phyloP scores from a whole-genome alignment of 2,329 filamentous ascomycete species.

The Colletotrichum ledebouriae region DNA sequence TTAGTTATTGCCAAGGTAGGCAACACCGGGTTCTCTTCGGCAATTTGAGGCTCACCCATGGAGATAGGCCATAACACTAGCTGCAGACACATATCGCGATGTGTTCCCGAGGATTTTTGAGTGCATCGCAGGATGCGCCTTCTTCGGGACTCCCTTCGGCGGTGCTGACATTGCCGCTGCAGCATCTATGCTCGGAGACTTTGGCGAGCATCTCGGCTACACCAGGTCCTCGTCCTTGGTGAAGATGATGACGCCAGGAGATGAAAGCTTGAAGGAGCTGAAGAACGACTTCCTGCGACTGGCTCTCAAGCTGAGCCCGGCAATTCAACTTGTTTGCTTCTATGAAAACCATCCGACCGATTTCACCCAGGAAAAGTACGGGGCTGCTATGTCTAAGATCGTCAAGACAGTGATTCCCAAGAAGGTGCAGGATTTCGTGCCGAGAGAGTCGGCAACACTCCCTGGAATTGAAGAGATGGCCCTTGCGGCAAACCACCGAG shows the following conservation, averaged over 20 bases:
- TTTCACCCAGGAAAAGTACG: constrained; percentile 44
- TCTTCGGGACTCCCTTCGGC: constrained; percentile 58
- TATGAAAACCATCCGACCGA: constrained; percentile 57
- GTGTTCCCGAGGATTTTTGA: constrained; percentile 57
- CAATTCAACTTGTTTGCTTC: constrained; percentile 55
- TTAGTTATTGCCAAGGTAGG: constrained; percentile 58
- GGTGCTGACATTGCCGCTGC: constrained; percentile 54
- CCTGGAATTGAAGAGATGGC: constrained; percentile 53
- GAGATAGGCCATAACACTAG: constrained; percentile 44
- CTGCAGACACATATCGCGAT: constrained; percentile 51
- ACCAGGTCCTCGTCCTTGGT: constrained; percentile 54
- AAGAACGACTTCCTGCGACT: constrained; percentile 56
- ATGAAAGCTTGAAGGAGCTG: constrained; percentile 54
- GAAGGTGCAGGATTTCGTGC: constrained; percentile 55
- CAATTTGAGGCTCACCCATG: neutral
- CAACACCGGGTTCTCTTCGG: constrained; percentile 34
- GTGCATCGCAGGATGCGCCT: constrained; percentile 54
- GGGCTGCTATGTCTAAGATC: constrained; percentile 51
- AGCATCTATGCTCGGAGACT: constrained; percentile 54
- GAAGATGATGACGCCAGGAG: constrained; percentile 56
- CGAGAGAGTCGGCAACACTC: constrained; percentile 55
- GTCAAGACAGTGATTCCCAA: constrained; percentile 51
- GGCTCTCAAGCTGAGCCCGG: constrained; percentile 51
- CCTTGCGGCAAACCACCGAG: constrained; percentile 54
- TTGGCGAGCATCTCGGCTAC: constrained; percentile 51